Conservation (phyloP, 768 basidiomycete species). For the Boletus rubropictus region DNA sequence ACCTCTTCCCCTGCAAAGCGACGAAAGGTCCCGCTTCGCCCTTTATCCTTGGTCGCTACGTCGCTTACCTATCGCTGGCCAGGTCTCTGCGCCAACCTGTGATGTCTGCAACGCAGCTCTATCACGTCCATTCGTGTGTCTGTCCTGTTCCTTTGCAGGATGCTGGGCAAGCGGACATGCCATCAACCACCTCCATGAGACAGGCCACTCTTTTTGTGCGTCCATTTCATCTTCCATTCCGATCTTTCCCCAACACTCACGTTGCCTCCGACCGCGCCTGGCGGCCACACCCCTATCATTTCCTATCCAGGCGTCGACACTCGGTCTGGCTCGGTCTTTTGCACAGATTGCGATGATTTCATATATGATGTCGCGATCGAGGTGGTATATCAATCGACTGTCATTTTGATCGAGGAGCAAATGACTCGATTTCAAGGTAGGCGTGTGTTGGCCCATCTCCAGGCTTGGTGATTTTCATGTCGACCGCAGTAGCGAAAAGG, state of each 20-base stretch:
- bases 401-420: conserved; percentile 55
- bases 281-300: neutral
- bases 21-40: conserved; percentile 44
- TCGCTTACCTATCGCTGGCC: neutral
- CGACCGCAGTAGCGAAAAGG: conserved; percentile 33
- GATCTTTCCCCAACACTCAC: neutral
- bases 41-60: neutral
- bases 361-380: conserved; percentile 56
- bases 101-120: conserved; percentile 51
- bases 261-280: neutral
- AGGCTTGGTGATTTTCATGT: neutral
- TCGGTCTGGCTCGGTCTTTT: conserved; percentile 70
- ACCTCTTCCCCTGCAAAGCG: conserved; percentile 50
- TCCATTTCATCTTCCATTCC: conserved; percentile 12
- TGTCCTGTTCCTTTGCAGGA: conserved; percentile 64
- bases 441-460: neutral
- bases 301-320: conserved; percentile 59
- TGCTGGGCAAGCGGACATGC: conserved; percentile 66
- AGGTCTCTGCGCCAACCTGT: conserved; percentile 61
- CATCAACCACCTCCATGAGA: conserved; percentile 48
- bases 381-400: conserved; percentile 37
- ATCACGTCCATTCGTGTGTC: conserved; percentile 63
- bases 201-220: conserved; percentile 64
- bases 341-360: conserved; percentile 68
- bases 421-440: conserved; percentile 48